phyloP scores from a whole-genome alignment of 257 asterid species.

The Lycium ferocissimum region DNA sequence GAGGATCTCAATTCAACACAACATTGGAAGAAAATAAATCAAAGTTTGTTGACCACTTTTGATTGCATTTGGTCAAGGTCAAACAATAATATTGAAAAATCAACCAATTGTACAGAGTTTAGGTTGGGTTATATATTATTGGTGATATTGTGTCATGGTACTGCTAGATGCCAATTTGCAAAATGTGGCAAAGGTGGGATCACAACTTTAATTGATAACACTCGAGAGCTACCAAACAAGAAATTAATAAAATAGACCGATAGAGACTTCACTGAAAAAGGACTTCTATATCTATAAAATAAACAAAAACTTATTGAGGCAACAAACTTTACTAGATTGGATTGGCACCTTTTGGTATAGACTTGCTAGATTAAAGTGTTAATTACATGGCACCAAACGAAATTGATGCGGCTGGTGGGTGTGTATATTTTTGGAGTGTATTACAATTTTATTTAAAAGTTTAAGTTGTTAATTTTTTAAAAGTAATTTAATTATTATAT shows the following conservation, averaged over 20 bases:
- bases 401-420: no score
- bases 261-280: not conserved
- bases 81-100: not conserved
- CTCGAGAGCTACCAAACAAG: constrained; percentile 2
- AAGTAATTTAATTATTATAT: no score
- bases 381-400: no score
- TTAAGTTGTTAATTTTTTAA: no score
- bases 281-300: not conserved
- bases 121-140: not conserved
- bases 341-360: no score
- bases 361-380: no score
- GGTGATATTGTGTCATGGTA: not conserved
- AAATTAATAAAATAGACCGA: not conserved
- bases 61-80: not conserved
- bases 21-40: not conserved
- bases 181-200: constrained; percentile 7
- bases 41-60: not conserved
- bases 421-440: no score
- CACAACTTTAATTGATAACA: not conserved
- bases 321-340: no score
- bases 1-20: not conserved
- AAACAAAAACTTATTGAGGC: no score
- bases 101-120: not conserved
- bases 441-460: no score
- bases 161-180: not conserved